phyloP scores from a whole-genome alignment of 2,329 filamentous ascomycete genomes.

The Chaetomium globosum region DNA sequence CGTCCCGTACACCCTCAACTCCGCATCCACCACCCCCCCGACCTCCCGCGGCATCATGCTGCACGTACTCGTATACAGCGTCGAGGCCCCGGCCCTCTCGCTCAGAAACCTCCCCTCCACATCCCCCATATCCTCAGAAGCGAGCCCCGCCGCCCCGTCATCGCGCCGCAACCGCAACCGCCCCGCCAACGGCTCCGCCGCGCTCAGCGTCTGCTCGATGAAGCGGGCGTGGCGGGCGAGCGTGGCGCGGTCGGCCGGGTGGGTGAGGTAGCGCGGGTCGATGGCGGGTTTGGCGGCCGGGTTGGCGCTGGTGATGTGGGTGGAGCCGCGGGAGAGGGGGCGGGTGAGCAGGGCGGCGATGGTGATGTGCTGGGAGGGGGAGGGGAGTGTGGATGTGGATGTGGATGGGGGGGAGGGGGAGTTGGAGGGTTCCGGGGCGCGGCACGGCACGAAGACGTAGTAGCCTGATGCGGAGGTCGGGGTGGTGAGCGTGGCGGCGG shows the following conservation, averaged over 20 bases:
- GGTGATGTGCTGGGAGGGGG: slow-evolving; percentile 49
- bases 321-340: slow-evolving; percentile 60
- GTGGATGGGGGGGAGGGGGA: slow-evolving; percentile 4
- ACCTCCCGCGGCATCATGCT: slow-evolving; percentile 32
- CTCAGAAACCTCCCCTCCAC: slow-evolving; percentile 33
- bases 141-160: slow-evolving; percentile 41
- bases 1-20: slow-evolving; percentile 29
- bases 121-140: slow-evolving; percentile 38
- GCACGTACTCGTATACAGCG: slow-evolving; percentile 53
- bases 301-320: slow-evolving; percentile 52
- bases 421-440: not conserved
- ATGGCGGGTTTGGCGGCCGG: slow-evolving; percentile 44
- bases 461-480: slow-evolving; percentile 15
- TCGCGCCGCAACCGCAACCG: slow-evolving; percentile 46
- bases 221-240: slow-evolving; percentile 49
- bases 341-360: slow-evolving; percentile 62
- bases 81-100: slow-evolving; percentile 40
- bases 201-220: slow-evolving; percentile 42
- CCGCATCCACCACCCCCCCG: slow-evolving; percentile 31
- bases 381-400: slow-evolving; percentile 33
- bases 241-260: slow-evolving; percentile 59
- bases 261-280: slow-evolving; percentile 48
- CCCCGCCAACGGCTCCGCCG: slow-evolving; percentile 44
- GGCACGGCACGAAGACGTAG: slow-evolving; percentile 18
- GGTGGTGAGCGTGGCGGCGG: not conserved